Percentiles rank a stretch among this genome's conserved stretches.
Conservation (phyloP, 352 stramenopile genomes). For the Globisporangium uncinulatum region DNA sequence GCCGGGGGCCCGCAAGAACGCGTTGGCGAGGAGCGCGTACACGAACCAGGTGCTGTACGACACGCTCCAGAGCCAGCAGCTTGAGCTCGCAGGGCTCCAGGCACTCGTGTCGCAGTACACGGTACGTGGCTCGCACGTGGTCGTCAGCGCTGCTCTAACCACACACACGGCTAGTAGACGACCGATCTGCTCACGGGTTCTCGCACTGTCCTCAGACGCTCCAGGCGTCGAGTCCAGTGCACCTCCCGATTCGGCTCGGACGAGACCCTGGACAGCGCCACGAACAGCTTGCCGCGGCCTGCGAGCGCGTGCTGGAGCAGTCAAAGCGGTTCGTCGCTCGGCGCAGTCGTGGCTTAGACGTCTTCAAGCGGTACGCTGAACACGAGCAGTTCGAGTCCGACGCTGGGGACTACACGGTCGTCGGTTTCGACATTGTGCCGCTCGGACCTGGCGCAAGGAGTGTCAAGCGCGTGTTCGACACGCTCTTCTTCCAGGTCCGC, state of each 20-base stretch:
- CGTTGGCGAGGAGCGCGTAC: slow-evolving; percentile 4
- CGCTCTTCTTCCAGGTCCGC: slow-evolving; percentile 25
- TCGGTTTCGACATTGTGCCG: slow-evolving; percentile 30
- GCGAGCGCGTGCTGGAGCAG: slow-evolving; percentile 14
- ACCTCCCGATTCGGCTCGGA: slow-evolving; percentile 24
- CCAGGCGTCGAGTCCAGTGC: slow-evolving; percentile 29
- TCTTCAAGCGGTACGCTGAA: slow-evolving; percentile 22
- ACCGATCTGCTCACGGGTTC: not conserved
- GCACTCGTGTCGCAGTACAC: slow-evolving; percentile 8
- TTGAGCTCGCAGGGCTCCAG: slow-evolving; percentile 6
- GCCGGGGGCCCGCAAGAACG: not conserved
- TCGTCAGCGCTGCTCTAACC: not conserved
- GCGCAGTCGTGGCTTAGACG: slow-evolving; percentile 22
- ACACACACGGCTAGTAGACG: too few relatives aligned
- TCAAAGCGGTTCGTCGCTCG: slow-evolving; percentile 23
- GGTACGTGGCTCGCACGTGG: not conserved
- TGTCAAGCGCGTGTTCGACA: slow-evolving; percentile 48
- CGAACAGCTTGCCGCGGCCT: slow-evolving; percentile 17
- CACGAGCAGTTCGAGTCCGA: slow-evolving; percentile 30
- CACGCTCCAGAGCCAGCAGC: slow-evolving; percentile 8
- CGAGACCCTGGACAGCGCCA: slow-evolving; percentile 21
- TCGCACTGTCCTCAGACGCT: slow-evolving; percentile 12
- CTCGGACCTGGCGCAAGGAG: slow-evolving; percentile 15
- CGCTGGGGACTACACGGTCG: slow-evolving; percentile 25
- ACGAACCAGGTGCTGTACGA: slow-evolving; percentile 5